Conservation (phyloP, 2,329 filamentous ascomycete genomes). For the Aspergillus novofumigatus region DNA sequence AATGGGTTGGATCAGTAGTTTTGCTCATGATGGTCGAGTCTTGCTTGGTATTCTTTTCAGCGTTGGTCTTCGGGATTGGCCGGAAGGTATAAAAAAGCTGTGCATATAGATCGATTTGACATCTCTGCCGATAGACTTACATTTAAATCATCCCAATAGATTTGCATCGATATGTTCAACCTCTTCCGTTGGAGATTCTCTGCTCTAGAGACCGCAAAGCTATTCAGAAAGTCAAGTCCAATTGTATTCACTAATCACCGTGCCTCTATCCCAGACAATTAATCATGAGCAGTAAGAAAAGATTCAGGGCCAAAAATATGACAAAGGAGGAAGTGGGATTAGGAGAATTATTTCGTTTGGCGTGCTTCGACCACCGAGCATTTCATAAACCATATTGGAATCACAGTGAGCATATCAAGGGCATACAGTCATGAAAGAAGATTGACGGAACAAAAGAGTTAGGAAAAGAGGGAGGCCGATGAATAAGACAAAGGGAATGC, state of each 20-base stretch:
- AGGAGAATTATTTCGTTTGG: conserved; percentile 15
- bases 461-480: background rate
- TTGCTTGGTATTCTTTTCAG: background rate
- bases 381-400: conserved; percentile 12
- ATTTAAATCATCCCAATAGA: background rate
- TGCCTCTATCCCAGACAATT: conserved; percentile 19
- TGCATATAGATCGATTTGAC: background rate
- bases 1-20: conserved; percentile 69
- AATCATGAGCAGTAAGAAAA: conserved; percentile 20
- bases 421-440: background rate
- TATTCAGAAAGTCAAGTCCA: background rate
- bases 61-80: background rate
- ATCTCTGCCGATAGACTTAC: background rate
- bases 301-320: conserved; percentile 13
- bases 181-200: background rate
- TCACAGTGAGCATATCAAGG: conserved; percentile 8
- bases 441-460: background rate
- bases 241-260: conserved; percentile 14
- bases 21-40: background rate
- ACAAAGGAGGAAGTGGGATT: conserved; percentile 10
- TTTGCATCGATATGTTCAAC: background rate
- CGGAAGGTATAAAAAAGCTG: background rate
- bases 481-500: conserved; percentile 2
- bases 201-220: background rate
- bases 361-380: background rate